Conservation (phyloP, 768 basidiomycete genomes). For the Gymnopilus dilepis region DNA sequence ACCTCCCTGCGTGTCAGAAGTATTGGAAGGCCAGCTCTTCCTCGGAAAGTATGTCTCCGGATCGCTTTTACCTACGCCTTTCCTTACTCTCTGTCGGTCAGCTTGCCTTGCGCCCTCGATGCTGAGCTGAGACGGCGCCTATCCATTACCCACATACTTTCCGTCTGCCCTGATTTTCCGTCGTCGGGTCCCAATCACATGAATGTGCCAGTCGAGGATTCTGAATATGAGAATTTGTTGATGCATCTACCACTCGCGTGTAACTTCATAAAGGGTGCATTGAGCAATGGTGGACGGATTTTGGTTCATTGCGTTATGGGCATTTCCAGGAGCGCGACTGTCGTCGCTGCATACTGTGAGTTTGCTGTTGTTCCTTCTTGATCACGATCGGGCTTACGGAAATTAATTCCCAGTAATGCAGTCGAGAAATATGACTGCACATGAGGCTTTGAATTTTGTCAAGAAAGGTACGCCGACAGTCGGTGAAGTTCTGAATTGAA, state of each 20-base stretch:
- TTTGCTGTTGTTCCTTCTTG: neutral
- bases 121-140: conserved; percentile 33
- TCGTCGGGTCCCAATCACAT: conserved; percentile 46
- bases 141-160: conserved; percentile 59
- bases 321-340: conserved; percentile 69
- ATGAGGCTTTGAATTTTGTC: conserved; percentile 53
- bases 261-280: conserved; percentile 64
- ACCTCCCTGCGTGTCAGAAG: conserved; percentile 35
- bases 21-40: conserved; percentile 44
- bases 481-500: too few species aligned
- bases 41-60: conserved; percentile 46
- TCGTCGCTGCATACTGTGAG: conserved; percentile 61
- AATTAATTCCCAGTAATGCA: conserved; percentile 65
- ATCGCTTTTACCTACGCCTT: neutral
- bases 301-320: conserved; percentile 81
- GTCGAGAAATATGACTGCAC: conserved; percentile 43
- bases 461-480: conserved; percentile 46
- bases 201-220: conserved; percentile 46
- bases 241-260: conserved; percentile 66
- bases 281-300: conserved; percentile 57
- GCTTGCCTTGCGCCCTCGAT: conserved; percentile 43
- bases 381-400: too few species aligned
- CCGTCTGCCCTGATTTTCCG: conserved; percentile 60
- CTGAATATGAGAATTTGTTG: conserved; percentile 59
- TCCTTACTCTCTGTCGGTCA: conserved; percentile 16